Evolutionary conservation across 2,329 filamentous ascomycete genomes (phyloP).

Genomic region (Ilyonectria sp.): DNA sequence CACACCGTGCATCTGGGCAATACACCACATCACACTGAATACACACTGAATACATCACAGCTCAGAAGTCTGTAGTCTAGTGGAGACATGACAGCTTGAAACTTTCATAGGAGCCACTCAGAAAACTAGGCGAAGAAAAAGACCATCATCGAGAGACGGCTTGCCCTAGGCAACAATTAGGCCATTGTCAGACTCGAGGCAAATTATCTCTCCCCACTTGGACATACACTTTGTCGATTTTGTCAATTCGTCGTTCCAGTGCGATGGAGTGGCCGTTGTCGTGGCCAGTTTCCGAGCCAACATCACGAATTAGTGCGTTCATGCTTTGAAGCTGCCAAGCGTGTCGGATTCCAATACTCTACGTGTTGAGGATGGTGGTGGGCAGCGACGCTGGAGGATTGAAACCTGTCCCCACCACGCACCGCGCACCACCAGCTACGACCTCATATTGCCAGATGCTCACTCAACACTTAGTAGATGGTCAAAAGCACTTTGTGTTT

Average conservation of each 20-base stretch:
- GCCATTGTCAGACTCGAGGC: not conserved
- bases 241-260: not conserved
- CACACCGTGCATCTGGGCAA: not conserved
- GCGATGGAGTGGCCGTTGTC: not conserved
- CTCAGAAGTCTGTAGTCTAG: not conserved
- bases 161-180: not conserved
- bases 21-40: not conserved
- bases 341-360: not conserved
- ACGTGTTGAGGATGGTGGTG: not conserved
- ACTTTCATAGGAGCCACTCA: too few relatives aligned
- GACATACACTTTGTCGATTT: too few relatives aligned
- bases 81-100: not conserved
- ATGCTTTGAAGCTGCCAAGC: not conserved
- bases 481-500: not conserved
- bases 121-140: not conserved
- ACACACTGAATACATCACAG: not conserved
- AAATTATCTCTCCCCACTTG: not conserved
- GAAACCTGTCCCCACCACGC: slow-evolving; percentile 4
- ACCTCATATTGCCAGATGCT: slow-evolving; percentile 3
- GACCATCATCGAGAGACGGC: not conserved
- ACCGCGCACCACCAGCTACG: not conserved
- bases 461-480: not conserved
- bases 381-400: not conserved
- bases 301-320: not conserved
- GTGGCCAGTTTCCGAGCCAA: not conserved